Evolutionary conservation across 83 land plant genomes (phyloP).

Genomic region (Thuja plicata): DNA sequence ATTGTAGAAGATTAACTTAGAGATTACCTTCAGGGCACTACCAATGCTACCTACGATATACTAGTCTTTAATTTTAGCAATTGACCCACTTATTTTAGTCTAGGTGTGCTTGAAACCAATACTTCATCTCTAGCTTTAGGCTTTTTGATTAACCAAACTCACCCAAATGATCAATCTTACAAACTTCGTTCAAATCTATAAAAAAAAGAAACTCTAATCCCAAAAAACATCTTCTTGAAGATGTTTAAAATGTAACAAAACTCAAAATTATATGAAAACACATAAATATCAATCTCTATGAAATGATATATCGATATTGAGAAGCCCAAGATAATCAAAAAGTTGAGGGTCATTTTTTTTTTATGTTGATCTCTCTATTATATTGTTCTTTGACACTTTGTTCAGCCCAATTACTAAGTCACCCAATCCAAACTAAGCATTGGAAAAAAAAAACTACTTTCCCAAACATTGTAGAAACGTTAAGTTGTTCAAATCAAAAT

Average conservation of each 20-base stretch:
- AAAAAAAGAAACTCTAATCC: background rate
- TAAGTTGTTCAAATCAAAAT: background rate
- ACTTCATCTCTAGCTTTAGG: conserved; percentile 38
- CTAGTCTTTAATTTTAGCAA: conserved; percentile 55
- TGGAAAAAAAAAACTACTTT: background rate
- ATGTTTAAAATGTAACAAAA: background rate
- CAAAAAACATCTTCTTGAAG: background rate
- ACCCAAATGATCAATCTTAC: conserved; percentile 44
- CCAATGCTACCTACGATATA: conserved; percentile 52
- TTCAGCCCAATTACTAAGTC: background rate
- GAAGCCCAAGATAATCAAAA: background rate
- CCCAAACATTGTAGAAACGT: background rate
- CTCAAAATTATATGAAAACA: background rate
- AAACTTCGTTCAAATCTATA: conserved; percentile 12
- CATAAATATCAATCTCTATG: background rate
- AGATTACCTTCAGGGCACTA: conserved; percentile 39
- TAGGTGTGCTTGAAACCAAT: conserved; percentile 45
- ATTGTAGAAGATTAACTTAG: too few relatives aligned
- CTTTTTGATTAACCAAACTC: conserved; percentile 27
- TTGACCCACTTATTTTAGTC: conserved; percentile 45
- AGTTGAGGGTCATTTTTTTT: background rate
- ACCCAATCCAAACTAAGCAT: background rate
- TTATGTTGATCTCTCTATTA: background rate
- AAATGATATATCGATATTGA: background rate
- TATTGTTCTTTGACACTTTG: background rate